Conservation (phyloP, 1,139 yeast species). For the Candida sanyaensis region DNA sequence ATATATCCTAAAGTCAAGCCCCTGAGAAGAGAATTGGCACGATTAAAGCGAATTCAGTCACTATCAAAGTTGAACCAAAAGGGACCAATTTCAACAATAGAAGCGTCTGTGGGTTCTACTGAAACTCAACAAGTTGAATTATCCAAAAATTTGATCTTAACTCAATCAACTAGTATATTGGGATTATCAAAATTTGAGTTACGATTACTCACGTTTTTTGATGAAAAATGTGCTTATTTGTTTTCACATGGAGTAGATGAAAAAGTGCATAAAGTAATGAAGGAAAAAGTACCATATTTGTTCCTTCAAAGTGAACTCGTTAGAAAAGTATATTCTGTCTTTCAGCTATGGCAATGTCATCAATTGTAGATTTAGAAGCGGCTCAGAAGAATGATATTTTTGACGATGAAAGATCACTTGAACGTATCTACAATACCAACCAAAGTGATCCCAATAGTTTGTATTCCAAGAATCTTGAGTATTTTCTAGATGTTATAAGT, state of each 20-base stretch:
- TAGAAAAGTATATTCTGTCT: slow-evolving; percentile 23
- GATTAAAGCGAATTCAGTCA: neutral
- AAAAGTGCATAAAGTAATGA: slow-evolving; percentile 29
- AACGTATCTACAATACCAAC: neutral
- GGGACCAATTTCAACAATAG: neutral
- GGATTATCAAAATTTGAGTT: slow-evolving; percentile 30
- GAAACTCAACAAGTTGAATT: neutral
- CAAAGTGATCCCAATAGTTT: slow-evolving; percentile 4
- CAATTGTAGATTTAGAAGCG: slow-evolving; percentile 7
- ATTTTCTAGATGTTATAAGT: slow-evolving; percentile 22
- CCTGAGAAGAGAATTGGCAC: neutral
- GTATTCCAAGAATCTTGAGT: slow-evolving; percentile 20
- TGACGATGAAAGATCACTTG: neutral
- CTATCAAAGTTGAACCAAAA: neutral
- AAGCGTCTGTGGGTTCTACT: neutral
- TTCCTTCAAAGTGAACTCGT: slow-evolving; percentile 24
- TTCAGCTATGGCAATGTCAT: slow-evolving; percentile 18
- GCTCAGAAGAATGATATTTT: neutral
- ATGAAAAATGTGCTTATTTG: slow-evolving; percentile 25
- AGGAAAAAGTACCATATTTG: slow-evolving; percentile 25
- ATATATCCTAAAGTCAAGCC: slow-evolving; percentile 19
- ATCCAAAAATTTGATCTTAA: slow-evolving; percentile 12
- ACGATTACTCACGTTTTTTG: slow-evolving; percentile 31
- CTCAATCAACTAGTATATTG: slow-evolving; percentile 20
- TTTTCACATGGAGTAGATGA: slow-evolving; percentile 20